These are phyloP conservation scores for Lentinula sp. DNA, from an alignment of 768 basidiomycete genomes.

Conservation along the genomic window DNA sequence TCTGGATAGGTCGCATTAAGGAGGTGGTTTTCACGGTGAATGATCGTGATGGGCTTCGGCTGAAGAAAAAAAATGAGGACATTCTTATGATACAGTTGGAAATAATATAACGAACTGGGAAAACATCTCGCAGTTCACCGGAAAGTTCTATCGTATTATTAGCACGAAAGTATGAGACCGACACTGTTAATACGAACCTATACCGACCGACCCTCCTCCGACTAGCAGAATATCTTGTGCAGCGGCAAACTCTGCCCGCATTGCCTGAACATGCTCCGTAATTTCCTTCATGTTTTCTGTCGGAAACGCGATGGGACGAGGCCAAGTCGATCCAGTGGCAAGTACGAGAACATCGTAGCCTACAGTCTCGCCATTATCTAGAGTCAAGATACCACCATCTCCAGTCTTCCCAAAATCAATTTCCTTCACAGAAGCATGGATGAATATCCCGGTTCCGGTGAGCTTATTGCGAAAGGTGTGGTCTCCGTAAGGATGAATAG, in stretches of 20 bases:
- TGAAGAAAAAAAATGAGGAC: neutral
- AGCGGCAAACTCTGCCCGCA: slow-evolving; percentile 26
- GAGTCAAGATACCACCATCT: slow-evolving; percentile 34
- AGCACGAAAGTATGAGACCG: neutral
- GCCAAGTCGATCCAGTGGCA: slow-evolving; percentile 52
- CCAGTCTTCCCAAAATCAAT: slow-evolving; percentile 19
- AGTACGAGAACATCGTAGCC: slow-evolving; percentile 53
- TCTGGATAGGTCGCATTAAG: slow-evolving; percentile 38
- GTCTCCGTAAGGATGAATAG: slow-evolving; percentile 33
- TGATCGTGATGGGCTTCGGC: slow-evolving; percentile 27
- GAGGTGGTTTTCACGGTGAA: slow-evolving; percentile 35
- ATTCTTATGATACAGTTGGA: neutral
- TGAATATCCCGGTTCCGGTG: slow-evolving; percentile 38
- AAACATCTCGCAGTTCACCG: slow-evolving; percentile 17
- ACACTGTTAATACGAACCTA: slow-evolving; percentile 24
- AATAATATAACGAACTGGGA: slow-evolving; percentile 14
- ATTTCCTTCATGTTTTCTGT: slow-evolving; percentile 17
- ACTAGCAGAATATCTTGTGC: slow-evolving; percentile 44
- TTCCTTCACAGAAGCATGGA: slow-evolving; percentile 32
- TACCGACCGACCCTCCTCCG: slow-evolving; percentile 52
- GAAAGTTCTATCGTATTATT: slow-evolving; percentile 16
- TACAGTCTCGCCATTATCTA: slow-evolving; percentile 44
- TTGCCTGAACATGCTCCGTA: slow-evolving; percentile 16
- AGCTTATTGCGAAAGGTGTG: slow-evolving; percentile 23
- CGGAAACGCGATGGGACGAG: slow-evolving; percentile 42